These are phyloP conservation scores for Boletus patriciae DNA, from an alignment of 768 basidiomycete species.

Conservation along the genomic window DNA sequence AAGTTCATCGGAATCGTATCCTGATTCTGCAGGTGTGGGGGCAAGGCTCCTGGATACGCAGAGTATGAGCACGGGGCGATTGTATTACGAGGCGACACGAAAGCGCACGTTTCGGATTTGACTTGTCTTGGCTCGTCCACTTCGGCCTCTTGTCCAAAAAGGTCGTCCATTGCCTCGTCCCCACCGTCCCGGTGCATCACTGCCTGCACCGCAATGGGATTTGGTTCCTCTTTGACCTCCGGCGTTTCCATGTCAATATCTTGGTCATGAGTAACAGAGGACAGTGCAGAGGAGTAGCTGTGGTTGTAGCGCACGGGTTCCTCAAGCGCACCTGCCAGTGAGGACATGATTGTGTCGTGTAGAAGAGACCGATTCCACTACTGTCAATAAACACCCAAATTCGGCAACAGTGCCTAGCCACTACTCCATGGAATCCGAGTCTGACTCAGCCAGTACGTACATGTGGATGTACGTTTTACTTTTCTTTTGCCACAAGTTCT, in stretches of 20 bases:
- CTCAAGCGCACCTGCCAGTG: constrained; percentile 57
- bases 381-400: constrained; percentile 7
- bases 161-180: constrained; percentile 70
- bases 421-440: too few species aligned
- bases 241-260: constrained; percentile 45
- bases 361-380: neutral
- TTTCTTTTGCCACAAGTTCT: neutral
- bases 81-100: constrained; percentile 4
- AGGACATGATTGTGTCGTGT: constrained; percentile 47
- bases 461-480: neutral
- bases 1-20: constrained; percentile 63
- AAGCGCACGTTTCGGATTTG: constrained; percentile 49
- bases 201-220: constrained; percentile 20
- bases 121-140: constrained; percentile 37
- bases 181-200: constrained; percentile 9
- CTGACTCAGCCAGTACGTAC: too few species aligned
- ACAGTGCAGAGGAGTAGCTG: constrained; percentile 13
- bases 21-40: constrained; percentile 41
- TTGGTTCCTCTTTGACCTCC: constrained; percentile 20
- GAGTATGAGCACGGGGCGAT: constrained; percentile 19
- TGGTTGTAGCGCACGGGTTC: constrained; percentile 30
- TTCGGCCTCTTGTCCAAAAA: constrained; percentile 74
- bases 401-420: constrained; percentile 1
- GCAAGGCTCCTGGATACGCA: constrained; percentile 36
- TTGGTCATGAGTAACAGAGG: constrained; percentile 19